Evolutionary conservation across 2,329 filamentous ascomycete genomes (phyloP), one percentile per base, ranked within the genome.

Genomic region (Pseudocercospora eumusae): DNA sequence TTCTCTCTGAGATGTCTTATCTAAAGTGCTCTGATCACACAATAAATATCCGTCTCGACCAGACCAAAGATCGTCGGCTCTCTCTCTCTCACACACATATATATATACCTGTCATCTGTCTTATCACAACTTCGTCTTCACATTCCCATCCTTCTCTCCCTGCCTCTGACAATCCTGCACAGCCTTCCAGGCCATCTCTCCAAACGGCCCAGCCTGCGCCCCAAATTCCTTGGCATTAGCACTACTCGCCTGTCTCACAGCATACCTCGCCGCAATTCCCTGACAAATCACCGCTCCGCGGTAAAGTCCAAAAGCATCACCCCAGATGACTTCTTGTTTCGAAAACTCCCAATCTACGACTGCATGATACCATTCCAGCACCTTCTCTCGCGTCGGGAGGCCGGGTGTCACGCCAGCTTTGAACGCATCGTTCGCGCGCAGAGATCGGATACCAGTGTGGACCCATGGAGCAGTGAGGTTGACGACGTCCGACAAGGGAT

Each of bases 241-340:
- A 75, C 92, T 96, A 77, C 92, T 96, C 40, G 95, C 95, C 82
- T 98, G 93, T 54, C 93, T 81, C 53, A 84, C 79, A 25, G 95
- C 95, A 75, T 90, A 90, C 66, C 95, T 81, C 55, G 95, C 95
- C 54, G 93, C 93, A 74, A 99, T 98, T 2, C 95, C 95, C 80
- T 99, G 95, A 88, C 81, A 85, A 73, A 88, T 88, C 44, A 88
- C 80, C 23, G 82, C 80, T 33, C 79, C 81, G 54, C 86, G 78
- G 71, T 86, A 87, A 23, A 83, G 79, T 56, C 82, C 82, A 74
- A 89, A 89, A 0, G 85, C 84, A 70, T 86, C 83, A 3, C 86
- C 85, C 87, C 87, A 89, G 6, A 80, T 81, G 59, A 88, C 78
- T 55, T 84, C 86, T 20, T 81, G 76, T 0, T 77, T 78, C 0